Evolutionary conservation across 2,329 filamentous ascomycete genomes (phyloP), one percentile per base, ranked within the genome.

Genomic region (Phaeosphaeriaceae sp.): DNA sequence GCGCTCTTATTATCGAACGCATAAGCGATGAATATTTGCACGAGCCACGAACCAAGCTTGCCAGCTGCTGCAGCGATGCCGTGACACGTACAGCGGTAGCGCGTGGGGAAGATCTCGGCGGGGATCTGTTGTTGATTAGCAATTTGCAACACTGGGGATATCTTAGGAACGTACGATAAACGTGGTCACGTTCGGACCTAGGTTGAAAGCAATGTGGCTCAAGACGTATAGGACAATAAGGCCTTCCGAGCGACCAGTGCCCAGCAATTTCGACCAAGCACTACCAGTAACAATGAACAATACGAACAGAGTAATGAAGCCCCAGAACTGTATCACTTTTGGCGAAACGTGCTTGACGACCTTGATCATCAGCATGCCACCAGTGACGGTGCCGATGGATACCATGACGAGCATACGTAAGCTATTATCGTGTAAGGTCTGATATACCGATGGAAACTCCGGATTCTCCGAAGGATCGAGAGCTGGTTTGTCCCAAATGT

Each of bases 21-120:
- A 41, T 71, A 74, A 1, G 68, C 69, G 13, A 82, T 68, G 40
- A 80, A 75, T 31, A 79, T 66, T 55, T 81, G 78, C 1, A 78
- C 79, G 2, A 81, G 65, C 56, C 81, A 78, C 0, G 83, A 83
- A 19, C 84, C 84, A 0, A 86, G 69, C 66, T 86, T 86, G 3
- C 84, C 84, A 1, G 78, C 69, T 1, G 79, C 84, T n/a, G 84
- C 84, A 25, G 80, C 79, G 58, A 86, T 80, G 20, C 84, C 84
- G 65, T 86, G 82, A 58, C 81, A 83, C 1, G 82, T 83, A 52
- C 79, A 83, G 19, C 84, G 80, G 64, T 85, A 86, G 19, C 81
- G 77, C 0, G 84, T 86, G 3, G 84, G 84, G 61, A 86, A 86
- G 51, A 85, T 79, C 60, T 86, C 84, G 13, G 83, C 83, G n/a